These are phyloP conservation scores for Haplosporangium sp. DNA, from an alignment of 371 early-diverging fungal species.

Conservation along the genomic window DNA sequence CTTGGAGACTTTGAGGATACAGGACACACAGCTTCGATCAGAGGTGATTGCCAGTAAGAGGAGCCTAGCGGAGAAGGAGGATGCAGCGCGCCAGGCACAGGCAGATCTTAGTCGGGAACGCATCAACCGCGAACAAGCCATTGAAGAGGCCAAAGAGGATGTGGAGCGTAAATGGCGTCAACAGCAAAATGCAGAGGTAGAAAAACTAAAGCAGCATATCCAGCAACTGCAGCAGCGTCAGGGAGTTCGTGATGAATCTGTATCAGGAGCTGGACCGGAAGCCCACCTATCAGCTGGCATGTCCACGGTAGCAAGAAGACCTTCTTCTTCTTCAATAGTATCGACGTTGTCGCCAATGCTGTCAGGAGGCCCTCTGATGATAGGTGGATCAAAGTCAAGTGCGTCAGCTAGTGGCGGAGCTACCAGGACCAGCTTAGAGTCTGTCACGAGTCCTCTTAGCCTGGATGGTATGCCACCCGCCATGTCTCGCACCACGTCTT, in stretches of 20 bases:
- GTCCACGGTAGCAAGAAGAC: conserved; percentile 1
- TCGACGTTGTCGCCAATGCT: conserved; percentile 17
- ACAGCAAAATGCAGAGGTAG: conserved; percentile 58
- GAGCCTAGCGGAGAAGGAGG: conserved; percentile 31
- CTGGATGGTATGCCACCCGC: conserved; percentile 36
- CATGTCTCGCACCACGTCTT: conserved; percentile 31
- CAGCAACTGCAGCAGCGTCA: conserved; percentile 37
- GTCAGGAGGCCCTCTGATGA: neutral
- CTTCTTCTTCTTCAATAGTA: conserved; percentile 6
- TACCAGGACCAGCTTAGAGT: conserved; percentile 16
- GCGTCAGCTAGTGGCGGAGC: neutral
- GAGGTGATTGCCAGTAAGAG: conserved; percentile 30
- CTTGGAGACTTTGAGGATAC: conserved; percentile 32
- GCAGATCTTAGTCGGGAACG: conserved; percentile 44
- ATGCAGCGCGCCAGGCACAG: conserved; percentile 28
- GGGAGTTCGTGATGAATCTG: conserved; percentile 1
- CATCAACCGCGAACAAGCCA: conserved; percentile 48
- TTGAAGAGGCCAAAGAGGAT: conserved; percentile 54
- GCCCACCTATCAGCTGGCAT: neutral
- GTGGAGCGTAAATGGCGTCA: conserved; percentile 57
- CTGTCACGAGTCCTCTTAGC: conserved; percentile 15
- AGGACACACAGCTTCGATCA: conserved; percentile 46
- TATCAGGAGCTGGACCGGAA: neutral
- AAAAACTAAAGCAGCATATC: conserved; percentile 37
- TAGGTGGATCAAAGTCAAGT: conserved; percentile 3